Percentiles rank a stretch among this genome's conserved stretches.
phyloP scores from a whole-genome alignment of 108 stramenopile species.

The Aurantiochytrium sp. region DNA sequence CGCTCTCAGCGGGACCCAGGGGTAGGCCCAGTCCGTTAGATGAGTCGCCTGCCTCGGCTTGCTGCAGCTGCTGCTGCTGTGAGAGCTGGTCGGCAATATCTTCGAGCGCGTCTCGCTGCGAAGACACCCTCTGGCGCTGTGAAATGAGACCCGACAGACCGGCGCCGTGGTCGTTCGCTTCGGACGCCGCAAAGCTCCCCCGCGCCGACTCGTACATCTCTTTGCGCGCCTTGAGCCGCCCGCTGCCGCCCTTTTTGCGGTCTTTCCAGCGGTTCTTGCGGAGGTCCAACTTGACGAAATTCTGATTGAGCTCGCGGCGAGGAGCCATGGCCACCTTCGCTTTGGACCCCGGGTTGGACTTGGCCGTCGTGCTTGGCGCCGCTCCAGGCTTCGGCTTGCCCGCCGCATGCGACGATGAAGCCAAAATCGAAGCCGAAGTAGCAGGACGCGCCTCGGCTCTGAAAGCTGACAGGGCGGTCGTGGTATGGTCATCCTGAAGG shows the following conservation, averaged over 20 bases:
- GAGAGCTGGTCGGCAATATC: neutral
- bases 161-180: neutral
- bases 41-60: too few species aligned
- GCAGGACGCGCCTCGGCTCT: too few species aligned
- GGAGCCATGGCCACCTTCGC: neutral
- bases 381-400: too few species aligned
- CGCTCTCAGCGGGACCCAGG: neutral
- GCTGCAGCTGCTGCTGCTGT: too few species aligned
- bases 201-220: neutral
- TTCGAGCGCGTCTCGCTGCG: neutral
- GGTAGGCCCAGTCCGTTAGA: too few species aligned
- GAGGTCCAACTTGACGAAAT: neutral
- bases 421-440: too few species aligned
- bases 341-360: neutral
- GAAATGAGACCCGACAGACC: neutral
- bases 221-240: neutral
- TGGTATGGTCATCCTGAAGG: too few species aligned
- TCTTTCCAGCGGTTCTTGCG: neutral
- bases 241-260: conserved; percentile 1
- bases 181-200: neutral
- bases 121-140: neutral
- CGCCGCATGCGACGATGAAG: too few species aligned
- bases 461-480: too few species aligned
- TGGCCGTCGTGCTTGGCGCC: too few species aligned
- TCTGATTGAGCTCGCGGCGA: neutral